A percentile compares a stretch with the other conserved stretches of the same genome.
Evolutionary conservation across 805 yeast genomes (phyloP).

Genomic region (Candida montana): DNA sequence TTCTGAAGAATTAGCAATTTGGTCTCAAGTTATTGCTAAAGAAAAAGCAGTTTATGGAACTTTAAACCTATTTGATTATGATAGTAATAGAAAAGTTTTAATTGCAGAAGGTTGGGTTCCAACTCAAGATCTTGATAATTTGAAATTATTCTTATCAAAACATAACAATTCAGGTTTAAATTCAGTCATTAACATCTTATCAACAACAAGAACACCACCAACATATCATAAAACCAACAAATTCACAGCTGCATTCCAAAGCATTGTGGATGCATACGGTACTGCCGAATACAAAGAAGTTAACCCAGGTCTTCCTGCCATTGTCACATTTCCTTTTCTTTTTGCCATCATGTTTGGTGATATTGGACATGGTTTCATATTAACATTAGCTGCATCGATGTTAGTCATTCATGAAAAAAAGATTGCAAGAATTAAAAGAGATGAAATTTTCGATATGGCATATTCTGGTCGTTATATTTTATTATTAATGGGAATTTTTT

Average conservation of each 20-base stretch:
- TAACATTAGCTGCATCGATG: slow-evolving; percentile 65
- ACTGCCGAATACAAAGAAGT: slow-evolving; percentile 89
- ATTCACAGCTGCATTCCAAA: slow-evolving; percentile 89
- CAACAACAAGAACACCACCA: slow-evolving; percentile 80
- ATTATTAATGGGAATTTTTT: slow-evolving; percentile 87
- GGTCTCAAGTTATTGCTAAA: slow-evolving; percentile 63
- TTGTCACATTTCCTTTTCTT: slow-evolving; percentile 96
- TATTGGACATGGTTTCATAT: slow-evolving; percentile 87
- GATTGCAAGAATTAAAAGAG: slow-evolving; percentile 67
- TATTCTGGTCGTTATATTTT: slow-evolving; percentile 87
- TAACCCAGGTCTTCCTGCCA: slow-evolving; percentile 92
- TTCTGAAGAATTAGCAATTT: slow-evolving; percentile 65
- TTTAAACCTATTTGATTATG: slow-evolving; percentile 75
- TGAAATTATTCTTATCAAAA: slow-evolving; percentile 62
- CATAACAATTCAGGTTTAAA: slow-evolving; percentile 61
- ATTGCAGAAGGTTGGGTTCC: slow-evolving; percentile 99
- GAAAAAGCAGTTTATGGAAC: slow-evolving; percentile 84
- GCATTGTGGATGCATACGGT: slow-evolving; percentile 93
- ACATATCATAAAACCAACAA: slow-evolving; percentile 90
- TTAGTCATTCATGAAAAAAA: slow-evolving; percentile 71
- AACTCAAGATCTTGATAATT: slow-evolving; percentile 56
- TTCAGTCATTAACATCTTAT: slow-evolving; percentile 52
- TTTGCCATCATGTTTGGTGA: slow-evolving; percentile 99
- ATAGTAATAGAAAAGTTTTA: slow-evolving; percentile 67
- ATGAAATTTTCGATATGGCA: slow-evolving; percentile 96